Base-by-base conservation (phyloP, 2,329 filamentous ascomycete genomes). In the Claviceps digitariae region DNA sequence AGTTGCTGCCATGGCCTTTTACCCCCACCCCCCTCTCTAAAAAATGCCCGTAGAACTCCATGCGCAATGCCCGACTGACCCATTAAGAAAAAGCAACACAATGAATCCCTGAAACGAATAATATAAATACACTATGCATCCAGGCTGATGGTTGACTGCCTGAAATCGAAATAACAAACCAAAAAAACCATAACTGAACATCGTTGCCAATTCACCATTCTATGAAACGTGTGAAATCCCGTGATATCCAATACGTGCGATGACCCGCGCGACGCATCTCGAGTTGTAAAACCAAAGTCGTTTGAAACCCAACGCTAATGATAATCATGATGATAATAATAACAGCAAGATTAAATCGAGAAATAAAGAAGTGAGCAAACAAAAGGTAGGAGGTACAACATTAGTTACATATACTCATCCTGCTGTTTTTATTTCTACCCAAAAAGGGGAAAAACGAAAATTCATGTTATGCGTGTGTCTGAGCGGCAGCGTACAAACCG, bases 181-280 rank as follows among this genome's bases (percentile, higher is more conserved):
- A n/a, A n/a, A n/a, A n/a, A n/a, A n/a, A n/a, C n/a, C n/a, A n/a
- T n/a, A n/a, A n/a, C n/a, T n/a, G n/a, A n/a, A n/a, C n/a, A n/a
- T n/a, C 31, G 38, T 20, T 21, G 40, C 40, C 40, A 4, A 10
- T 41, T 20, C 6, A 8, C 17, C 4, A 6, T 41, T n/a, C 40
- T 21, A 41, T 44, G 21, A 23, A 25, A 25, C 12, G 41, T 25
- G 13, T 10, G 23, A 17, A 34, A 21, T 5, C 27, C 9, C 27
- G 29, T 20, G 9, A 9, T 34, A 48, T 23, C 20, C 29, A 34
- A 48, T 48, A 36, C 52, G 43, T 54, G 48, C 31, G 43, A 29
- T 50, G 23, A n/a, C 52, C 23, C 27, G 44, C 49, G 46, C 53
- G 54, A 50, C 50, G 51, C 53, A 50, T 43, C 54, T 27, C 17